Conservation (phyloP, 75 land plant genomes). For the Selaginella moellendorffii region DNA sequence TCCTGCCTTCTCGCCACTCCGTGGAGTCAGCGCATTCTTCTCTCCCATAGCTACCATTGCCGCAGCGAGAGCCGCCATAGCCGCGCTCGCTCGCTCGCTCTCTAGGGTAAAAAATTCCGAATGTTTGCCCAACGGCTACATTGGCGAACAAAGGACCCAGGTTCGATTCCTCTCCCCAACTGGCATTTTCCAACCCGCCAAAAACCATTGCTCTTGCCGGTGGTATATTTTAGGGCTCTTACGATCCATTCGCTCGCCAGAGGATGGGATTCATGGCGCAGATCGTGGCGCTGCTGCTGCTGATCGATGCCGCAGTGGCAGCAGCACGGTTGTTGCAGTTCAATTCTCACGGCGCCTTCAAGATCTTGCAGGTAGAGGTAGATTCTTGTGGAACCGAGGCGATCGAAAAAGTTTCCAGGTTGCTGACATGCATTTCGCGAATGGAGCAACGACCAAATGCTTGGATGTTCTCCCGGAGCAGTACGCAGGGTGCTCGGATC, state of each 20-base stretch:
- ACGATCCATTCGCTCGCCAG: not conserved
- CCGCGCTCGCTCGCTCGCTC: no score
- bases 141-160: no score
- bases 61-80: not conserved
- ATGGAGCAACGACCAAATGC: slow-evolving; percentile 49
- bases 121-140: no score
- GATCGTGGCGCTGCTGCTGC: not conserved
- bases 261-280: not conserved
- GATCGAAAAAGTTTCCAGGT: slow-evolving; percentile 22
- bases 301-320: not conserved
- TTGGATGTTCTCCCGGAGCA: slow-evolving; percentile 37
- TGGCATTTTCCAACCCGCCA: no score
- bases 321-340: slow-evolving; percentile 39
- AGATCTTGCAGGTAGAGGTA: slow-evolving; percentile 83
- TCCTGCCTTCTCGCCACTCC: not conserved
- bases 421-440: slow-evolving; percentile 84
- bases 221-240: not conserved
- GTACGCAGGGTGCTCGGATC: slow-evolving; percentile 47
- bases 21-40: not conserved
- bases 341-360: slow-evolving; percentile 57
- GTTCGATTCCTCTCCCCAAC: no score
- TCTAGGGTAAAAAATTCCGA: no score
- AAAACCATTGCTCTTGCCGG: no score
- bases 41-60: not conserved
- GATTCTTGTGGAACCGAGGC: not conserved